A percentile compares a stretch with the other conserved stretches of the same genome.
phyloP scores from a whole-genome alignment of 257 asterid species.

The Fraxinus americana region DNA sequence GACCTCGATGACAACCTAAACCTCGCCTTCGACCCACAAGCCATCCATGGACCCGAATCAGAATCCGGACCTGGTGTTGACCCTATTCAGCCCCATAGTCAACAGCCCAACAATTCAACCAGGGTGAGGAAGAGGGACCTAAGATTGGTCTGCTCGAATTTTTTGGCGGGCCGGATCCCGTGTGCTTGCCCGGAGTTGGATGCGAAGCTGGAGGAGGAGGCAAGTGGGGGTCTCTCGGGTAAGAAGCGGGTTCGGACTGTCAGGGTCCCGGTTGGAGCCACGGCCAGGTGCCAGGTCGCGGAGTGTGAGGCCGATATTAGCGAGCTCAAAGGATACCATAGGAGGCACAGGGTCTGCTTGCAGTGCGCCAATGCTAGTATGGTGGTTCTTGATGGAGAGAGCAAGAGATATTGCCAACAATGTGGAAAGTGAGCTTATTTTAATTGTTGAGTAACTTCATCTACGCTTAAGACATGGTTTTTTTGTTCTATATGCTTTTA shows the following conservation, averaged over 20 bases:
- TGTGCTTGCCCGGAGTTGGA: constrained; percentile 97
- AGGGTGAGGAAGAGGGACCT: constrained; percentile 86
- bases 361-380: constrained; percentile 73
- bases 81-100: constrained; percentile 7
- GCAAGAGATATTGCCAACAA: constrained; percentile 92
- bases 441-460: background rate
- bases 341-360: constrained; percentile 84
- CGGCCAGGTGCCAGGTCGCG: constrained; percentile 79
- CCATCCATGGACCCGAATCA: constrained; percentile 22
- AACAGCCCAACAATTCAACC: constrained; percentile 28
- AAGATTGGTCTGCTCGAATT: constrained; percentile 78
- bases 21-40: constrained; percentile 32
- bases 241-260: constrained; percentile 67
- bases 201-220: constrained; percentile 52
- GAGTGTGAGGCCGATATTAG: constrained; percentile 88
- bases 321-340: constrained; percentile 93
- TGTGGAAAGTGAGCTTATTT: constrained; percentile 47
- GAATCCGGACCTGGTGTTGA: constrained; percentile 25
- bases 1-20: constrained; percentile 47
- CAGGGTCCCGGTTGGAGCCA: constrained; percentile 45
- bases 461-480: background rate
- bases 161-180: constrained; percentile 83
- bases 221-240: constrained; percentile 43
- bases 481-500: background rate
- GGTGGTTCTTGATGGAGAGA: constrained; percentile 77